Evolutionary conservation across 2,329 filamentous ascomycete species (phyloP).

Genomic region (Trichoderma sp.): DNA sequence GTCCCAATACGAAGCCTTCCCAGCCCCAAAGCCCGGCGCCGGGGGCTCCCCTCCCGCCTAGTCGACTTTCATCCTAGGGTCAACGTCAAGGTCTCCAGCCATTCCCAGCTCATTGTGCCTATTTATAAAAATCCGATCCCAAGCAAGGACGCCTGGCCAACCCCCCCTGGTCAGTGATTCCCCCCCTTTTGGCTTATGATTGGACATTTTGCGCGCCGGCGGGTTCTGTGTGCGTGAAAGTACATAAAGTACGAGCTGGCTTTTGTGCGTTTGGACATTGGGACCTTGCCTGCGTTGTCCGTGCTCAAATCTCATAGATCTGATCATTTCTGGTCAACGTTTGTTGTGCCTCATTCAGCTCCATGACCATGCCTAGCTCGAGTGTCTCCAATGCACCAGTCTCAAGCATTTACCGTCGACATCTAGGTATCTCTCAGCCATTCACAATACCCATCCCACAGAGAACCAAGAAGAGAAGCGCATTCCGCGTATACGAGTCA

Average conservation of each 20-base stretch:
- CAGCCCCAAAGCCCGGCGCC: slow-evolving; percentile 18
- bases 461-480: background rate
- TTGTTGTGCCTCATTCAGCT: too few species aligned
- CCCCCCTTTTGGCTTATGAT: slow-evolving; percentile 17
- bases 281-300: too few species aligned
- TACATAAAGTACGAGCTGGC: background rate
- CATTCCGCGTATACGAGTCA: slow-evolving; percentile 17
- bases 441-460: background rate
- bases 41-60: background rate
- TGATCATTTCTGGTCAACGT: too few species aligned
- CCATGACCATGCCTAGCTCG: too few species aligned
- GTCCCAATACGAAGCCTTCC: slow-evolving; percentile 24
- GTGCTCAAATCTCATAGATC: too few species aligned
- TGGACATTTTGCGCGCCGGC: background rate
- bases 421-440: background rate
- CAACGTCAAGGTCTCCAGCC: background rate
- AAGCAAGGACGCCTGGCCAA: too few species aligned
- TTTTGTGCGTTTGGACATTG: background rate
- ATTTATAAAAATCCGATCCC: slow-evolving; percentile 21
- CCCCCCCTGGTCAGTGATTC: background rate
- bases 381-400: too few species aligned
- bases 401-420: too few species aligned
- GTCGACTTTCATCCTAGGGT: slow-evolving; percentile 11
- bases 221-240: background rate
- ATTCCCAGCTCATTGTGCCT: slow-evolving; percentile 14